Evolutionary conservation across 176 grass and related monocot species (phyloP), one percentile per base, ranked within the genome.

Genomic region (Echinochloa phyllopogon): DNA sequence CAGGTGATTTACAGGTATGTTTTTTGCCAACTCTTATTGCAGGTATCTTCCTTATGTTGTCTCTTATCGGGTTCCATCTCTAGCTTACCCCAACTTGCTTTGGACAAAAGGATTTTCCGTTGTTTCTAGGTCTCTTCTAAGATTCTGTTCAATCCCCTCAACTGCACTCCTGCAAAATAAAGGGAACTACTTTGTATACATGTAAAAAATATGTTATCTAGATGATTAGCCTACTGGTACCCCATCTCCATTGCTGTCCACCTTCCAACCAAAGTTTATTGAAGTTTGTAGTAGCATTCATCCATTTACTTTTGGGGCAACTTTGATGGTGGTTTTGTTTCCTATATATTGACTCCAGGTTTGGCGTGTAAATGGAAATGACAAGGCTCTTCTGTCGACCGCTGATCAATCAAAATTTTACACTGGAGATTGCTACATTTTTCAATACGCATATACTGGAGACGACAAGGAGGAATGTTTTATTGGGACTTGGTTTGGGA

Each of bases 401-500:
- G 25, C 78, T 65, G 81, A 90, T 41, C 91, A 92, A 51, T 92
- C 86, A 71, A 99, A 96, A 87, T 87, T 99, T 77, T 96, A 99
- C 29, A 94, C 83, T 6, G 96, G 96, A 74, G 91, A 96, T 88
- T 94, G 96, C 86, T 99, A 96, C 63, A 90, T 99, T 68, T 99
- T 99, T 64, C 93, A 99, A 79, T 99, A 99, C 87, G 87, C 88
- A 55, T 94, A 99, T 67, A 6, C 86, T 65, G 93, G 91, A 85
- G 91, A 94, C 53, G 96, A 96, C n/a, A 94, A 88, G 33, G 96
- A 99, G 78, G 89, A 99, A 89, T 87, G 83, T 75, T 78, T 99
- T 77, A 94, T 96, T 89, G 96, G 96, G 65, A 99, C 91, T 68
- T 99, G 96, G 96, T 89, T 96, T 87, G 96, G 96, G 25, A 92